Conservation (phyloP, 1,139 yeast species). For the Yamadazyma atmosphaerica region DNA sequence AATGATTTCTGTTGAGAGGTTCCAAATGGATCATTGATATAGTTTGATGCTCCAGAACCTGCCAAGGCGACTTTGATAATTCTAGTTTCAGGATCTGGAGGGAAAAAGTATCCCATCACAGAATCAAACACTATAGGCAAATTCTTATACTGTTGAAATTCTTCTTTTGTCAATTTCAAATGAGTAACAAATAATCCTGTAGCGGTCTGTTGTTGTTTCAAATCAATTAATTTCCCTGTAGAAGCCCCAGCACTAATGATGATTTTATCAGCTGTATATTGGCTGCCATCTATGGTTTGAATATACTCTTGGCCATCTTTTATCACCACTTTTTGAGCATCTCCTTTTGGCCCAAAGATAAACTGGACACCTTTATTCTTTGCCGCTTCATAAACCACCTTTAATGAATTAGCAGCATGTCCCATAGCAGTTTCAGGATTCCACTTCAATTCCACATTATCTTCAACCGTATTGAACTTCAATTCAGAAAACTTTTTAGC, state of each 20-base stretch:
- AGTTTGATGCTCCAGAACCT: slow-evolving; percentile 32
- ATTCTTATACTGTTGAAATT: slow-evolving; percentile 13
- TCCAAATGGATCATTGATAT: slow-evolving; percentile 22
- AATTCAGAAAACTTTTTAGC: slow-evolving; percentile 25
- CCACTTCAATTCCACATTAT: slow-evolving; percentile 13
- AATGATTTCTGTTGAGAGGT: slow-evolving; percentile 20
- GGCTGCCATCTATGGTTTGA: slow-evolving; percentile 20
- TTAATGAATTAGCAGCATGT: slow-evolving; percentile 29
- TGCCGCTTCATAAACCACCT: slow-evolving; percentile 22
- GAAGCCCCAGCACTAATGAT: slow-evolving; percentile 32
- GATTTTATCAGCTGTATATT: slow-evolving; percentile 27
- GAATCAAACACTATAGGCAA: slow-evolving; percentile 36
- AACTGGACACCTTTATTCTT: slow-evolving; percentile 28
- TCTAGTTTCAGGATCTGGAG: slow-evolving; percentile 33
- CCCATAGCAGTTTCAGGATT: slow-evolving; percentile 31
- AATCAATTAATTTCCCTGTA: slow-evolving; percentile 26
- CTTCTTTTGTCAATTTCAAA: slow-evolving; percentile 18
- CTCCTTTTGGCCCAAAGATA: slow-evolving; percentile 23
- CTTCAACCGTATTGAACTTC: slow-evolving; percentile 19
- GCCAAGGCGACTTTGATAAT: slow-evolving; percentile 40
- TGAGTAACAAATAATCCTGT: slow-evolving; percentile 38
- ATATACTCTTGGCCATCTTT: slow-evolving; percentile 16
- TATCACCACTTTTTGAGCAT: slow-evolving; percentile 16
- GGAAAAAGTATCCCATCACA: slow-evolving; percentile 43
- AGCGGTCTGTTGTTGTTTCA: slow-evolving; percentile 33